Base-by-base conservation (phyloP, 2,329 filamentous ascomycete species). In the Rhynchosporium secalis region DNA sequence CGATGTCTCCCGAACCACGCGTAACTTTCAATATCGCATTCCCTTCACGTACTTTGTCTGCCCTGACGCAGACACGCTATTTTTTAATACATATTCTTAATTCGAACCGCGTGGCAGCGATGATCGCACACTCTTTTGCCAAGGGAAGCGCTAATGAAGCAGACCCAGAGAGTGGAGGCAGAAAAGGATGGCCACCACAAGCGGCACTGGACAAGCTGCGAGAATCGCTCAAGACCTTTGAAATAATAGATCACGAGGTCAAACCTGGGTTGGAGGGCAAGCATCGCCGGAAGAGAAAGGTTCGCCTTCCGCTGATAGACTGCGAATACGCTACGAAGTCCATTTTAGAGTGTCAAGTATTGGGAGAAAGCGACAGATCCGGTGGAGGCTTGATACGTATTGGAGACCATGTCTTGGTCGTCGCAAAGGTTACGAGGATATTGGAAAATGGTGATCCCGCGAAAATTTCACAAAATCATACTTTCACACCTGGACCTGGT, bases 11-110 rank as follows among this genome's bases (percentile, higher is more conserved):
- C 4, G 43, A 61, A 7, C 73, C 73, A 5, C 69, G 72, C 9
- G 60, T 74, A n/a, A 70, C 71, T 15, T 74, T 75, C 61, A 75
- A 75, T 41, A 71, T 74, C 51, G 63, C 67, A 26, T 60, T 55
- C n/a, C 73, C 72, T 7, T 73, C 71, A 0, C 58, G 62, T 7
- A 75, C 73, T 3, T 60, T 73, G 0, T 58, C 62, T 31, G 70
- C 72, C 3, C 49, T 74, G 3, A 61, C 57, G 46, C 20, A 61
- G 20, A 63, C 57, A 2, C 47, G 60, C 29, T 36, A 66, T 13
- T 73, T 73, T 40, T 52, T 70, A 1, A 63, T 74, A 13, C 70
- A 74, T 56, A 61, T 73, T 6, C 59, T 72, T 3, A 51, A 62
- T 6, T 54, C 60, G 15, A 71, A 20, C 20, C 33, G 55, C 12